Evolutionary conservation across 176 grass and related monocot genomes (phyloP), one percentile per base, ranked within the genome.

Genomic region (Bonia amplexicaulis): DNA sequence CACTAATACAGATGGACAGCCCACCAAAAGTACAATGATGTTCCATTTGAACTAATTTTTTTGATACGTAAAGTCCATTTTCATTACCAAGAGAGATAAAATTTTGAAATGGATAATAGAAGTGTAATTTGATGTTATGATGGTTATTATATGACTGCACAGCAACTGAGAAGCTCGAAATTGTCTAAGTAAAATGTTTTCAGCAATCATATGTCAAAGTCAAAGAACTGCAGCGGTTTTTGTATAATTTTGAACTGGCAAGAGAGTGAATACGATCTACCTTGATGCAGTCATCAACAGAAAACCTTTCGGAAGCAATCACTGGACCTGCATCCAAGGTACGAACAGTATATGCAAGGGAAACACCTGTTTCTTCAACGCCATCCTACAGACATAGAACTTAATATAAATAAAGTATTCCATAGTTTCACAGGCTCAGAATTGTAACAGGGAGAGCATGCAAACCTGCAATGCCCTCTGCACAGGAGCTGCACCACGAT

Each of bases 401-500:
- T 64, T 79, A 59, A 42, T 33, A 46, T 79, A 41, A 84, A 71
- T 65, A 23, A 71, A 33, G 15, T 81, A 72, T 55, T 67, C 49
- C 69, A 25, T 63, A 41, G 62, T 31, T 78, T 63, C 26, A 81
- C 63, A 46, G 66, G 27, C 20, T 44, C 57, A 78, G 29, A 85
- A 72, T 60, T 61, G 26, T 80, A 74, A 59, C 20, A 60, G 39
- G 48, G 17, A 72, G 20, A 86, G 13, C 39, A 82, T 39, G 76
- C 68, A 80, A 74, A 98, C 96, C 91, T 98, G 93, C 88, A 98
- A 82, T 71, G 96, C 93, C 81, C 96, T 98, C 80, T 98, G 96
- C 80, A 95, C 96, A 85, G 96, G 96, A 92, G 96, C 96, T 85
- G 96, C 93, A 83, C 96, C 96, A 17, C 96, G 90, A 82, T 98